Percentiles rank a stretch among this genome's conserved stretches.
Conservation (phyloP, 352 stramenopile species). For the Phytophthora pluvialis region DNA sequence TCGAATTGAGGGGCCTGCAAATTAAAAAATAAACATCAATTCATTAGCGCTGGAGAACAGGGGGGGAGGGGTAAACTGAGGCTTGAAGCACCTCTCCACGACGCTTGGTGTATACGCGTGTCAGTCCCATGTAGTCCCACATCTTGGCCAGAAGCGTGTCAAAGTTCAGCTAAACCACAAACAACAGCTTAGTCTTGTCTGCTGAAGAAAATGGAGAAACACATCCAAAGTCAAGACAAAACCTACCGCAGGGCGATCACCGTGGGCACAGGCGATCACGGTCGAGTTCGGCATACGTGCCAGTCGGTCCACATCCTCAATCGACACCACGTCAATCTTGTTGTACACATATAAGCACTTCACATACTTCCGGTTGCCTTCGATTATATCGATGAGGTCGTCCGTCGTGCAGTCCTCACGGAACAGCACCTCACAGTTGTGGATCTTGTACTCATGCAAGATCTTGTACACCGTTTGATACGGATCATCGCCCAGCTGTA, state of each 20-base stretch:
- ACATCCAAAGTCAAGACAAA: background rate
- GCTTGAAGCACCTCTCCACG: constrained; percentile 68
- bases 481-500: constrained; percentile 83
- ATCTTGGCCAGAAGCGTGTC: constrained; percentile 91
- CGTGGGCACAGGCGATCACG: constrained; percentile 94
- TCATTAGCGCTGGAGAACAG: background rate
- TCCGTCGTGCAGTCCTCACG: constrained; percentile 97
- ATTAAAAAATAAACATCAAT: constrained; percentile 3
- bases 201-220: background rate
- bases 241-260: constrained; percentile 69
- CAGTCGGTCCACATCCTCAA: constrained; percentile 98
- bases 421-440: constrained; percentile 97
- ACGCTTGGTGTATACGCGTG: constrained; percentile 90
- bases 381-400: constrained; percentile 98
- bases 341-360: constrained; percentile 99
- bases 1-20: constrained; percentile 72
- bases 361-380: constrained; percentile 99
- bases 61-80: background rate
- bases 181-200: constrained; percentile 9
- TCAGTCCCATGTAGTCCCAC: constrained; percentile 92
- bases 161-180: constrained; percentile 94
- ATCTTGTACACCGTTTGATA: constrained; percentile 93
- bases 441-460: constrained; percentile 97
- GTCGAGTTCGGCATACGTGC: constrained; percentile 96
- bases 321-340: constrained; percentile 99